Percentiles rank a stretch among this genome's conserved stretches.
Conservation (phyloP, 2,329 filamentous ascomycete species). For the Phaeosphaeria sp. region DNA sequence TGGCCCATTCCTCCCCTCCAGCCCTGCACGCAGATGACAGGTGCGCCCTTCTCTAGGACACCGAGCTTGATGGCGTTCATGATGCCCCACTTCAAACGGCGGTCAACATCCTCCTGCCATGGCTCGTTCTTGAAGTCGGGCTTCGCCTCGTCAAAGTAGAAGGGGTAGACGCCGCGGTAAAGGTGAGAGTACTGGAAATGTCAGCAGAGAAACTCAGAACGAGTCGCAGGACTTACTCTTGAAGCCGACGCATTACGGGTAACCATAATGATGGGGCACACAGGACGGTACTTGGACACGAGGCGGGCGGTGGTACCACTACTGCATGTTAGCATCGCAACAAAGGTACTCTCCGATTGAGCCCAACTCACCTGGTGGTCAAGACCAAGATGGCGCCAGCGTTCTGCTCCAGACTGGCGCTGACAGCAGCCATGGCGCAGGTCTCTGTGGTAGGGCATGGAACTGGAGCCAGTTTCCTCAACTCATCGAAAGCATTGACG, state of each 20-base stretch:
- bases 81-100: conserved; percentile 97
- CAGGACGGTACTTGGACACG: conserved; percentile 96
- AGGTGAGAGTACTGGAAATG: conserved; percentile 76
- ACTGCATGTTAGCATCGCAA: conserved; percentile 28
- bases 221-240: conserved; percentile 58
- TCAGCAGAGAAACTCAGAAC: conserved; percentile 18
- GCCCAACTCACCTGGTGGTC: conserved; percentile 74
- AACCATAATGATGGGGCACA: conserved; percentile 99
- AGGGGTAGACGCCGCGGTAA: conserved; percentile 97
- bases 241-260: conserved; percentile 85
- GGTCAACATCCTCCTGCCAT: conserved; percentile 99
- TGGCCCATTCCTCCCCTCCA: conserved; percentile 93
- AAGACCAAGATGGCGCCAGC: conserved; percentile 95
- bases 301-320: conserved; percentile 92
- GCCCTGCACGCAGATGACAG: conserved; percentile 84
- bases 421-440: conserved; percentile 95
- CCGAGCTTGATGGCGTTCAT: conserved; percentile 83
- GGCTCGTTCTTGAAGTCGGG: conserved; percentile 91
- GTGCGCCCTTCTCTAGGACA: conserved; percentile 74
- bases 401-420: conserved; percentile 93
- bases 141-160: conserved; percentile 91
- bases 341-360: conserved; percentile 1
- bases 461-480: conserved; percentile 81
- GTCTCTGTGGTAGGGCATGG: conserved; percentile 91
- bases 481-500: conserved; percentile 94